Evolutionary conservation across 768 basidiomycete genomes (phyloP).

Genomic region (Cubamyces lactineus): DNA sequence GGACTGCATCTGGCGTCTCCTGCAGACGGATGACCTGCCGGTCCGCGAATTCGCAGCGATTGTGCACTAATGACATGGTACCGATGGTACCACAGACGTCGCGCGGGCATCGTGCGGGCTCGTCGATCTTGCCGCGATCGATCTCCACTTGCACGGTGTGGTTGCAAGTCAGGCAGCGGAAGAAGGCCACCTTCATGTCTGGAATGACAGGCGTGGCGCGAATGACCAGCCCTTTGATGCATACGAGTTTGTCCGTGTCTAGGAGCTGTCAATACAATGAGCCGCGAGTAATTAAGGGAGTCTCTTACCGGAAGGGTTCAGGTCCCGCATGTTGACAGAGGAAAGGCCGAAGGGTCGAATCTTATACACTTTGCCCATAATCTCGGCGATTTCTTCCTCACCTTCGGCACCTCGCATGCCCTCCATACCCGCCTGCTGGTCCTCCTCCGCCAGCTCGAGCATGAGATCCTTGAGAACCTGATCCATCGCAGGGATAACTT

Average conservation of each 20-base stretch:
- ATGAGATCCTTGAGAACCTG: slow-evolving; percentile 92
- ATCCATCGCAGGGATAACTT: slow-evolving; percentile 97
- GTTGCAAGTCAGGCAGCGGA: slow-evolving; percentile 93
- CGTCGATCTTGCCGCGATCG: slow-evolving; percentile 96
- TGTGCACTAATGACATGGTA: slow-evolving; percentile 95
- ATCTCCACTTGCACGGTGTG: slow-evolving; percentile 98
- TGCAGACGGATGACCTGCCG: slow-evolving; percentile 94
- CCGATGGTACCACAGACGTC: slow-evolving; percentile 89
- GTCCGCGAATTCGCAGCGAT: slow-evolving; percentile 95
- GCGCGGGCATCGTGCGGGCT: slow-evolving; percentile 89
- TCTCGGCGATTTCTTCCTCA: slow-evolving; percentile 86
- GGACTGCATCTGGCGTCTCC: slow-evolving; percentile 97
- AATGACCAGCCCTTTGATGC: slow-evolving; percentile 96
- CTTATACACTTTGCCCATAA: slow-evolving; percentile 88
- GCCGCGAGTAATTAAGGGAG: neutral
- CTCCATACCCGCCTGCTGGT: slow-evolving; percentile 68
- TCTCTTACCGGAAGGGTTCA: slow-evolving; percentile 85
- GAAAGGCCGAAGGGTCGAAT: slow-evolving; percentile 88
- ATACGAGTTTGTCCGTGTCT: slow-evolving; percentile 99
- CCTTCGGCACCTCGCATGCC: slow-evolving; percentile 79
- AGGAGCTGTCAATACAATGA: neutral
- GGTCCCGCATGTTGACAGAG: slow-evolving; percentile 89
- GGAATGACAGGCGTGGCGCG: slow-evolving; percentile 97
- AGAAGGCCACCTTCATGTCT: slow-evolving; percentile 99
- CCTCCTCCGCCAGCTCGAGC: slow-evolving; percentile 83